phyloP scores from a whole-genome alignment of 2,329 filamentous ascomycete genomes.

The Ceratocystis variospora region DNA sequence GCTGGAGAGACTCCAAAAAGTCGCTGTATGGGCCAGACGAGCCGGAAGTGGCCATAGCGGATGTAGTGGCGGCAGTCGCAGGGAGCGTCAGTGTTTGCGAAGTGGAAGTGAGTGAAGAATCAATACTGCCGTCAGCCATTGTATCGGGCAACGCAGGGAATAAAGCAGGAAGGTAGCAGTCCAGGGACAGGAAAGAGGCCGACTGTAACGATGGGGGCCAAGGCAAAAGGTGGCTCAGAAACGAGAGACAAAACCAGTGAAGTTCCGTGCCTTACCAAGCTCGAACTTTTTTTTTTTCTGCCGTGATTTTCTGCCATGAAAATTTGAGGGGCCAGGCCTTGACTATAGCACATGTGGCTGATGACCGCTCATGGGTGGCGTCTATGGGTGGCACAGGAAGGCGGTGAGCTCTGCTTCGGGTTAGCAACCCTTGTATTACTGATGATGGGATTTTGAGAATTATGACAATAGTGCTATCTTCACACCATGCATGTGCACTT shows the following conservation, averaged over 20 bases:
- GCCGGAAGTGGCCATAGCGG: conserved; percentile 25
- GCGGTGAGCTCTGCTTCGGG: not conserved
- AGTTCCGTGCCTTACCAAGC: conserved; percentile 1
- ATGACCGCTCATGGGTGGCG: not conserved
- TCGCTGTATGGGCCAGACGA: conserved; percentile 30
- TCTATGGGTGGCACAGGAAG: not conserved
- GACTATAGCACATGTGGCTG: conserved; percentile 12
- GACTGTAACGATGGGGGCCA: not conserved
- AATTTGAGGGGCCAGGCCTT: conserved; percentile 17
- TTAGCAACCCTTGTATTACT: not conserved
- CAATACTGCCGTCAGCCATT: conserved; percentile 20
- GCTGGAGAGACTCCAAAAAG: conserved; percentile 43
- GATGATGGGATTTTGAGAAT: too few species aligned
- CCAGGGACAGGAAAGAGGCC: not conserved
- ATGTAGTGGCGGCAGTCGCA: conserved; percentile 28
- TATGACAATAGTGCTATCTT: too few species aligned
- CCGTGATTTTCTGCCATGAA: conserved; percentile 15
- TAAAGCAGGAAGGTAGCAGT: not conserved
- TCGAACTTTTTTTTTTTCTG: conserved; percentile 18
- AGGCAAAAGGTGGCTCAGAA: not conserved
- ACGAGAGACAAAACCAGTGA: not conserved
- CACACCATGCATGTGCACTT: too few species aligned
- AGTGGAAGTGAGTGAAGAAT: conserved; percentile 49
- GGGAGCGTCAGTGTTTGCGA: conserved; percentile 48
- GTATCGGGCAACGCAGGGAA: conserved; percentile 9